Base-by-base conservation (phyloP, 2,329 filamentous ascomycete species). In the Cladophialophora chaetospira region DNA sequence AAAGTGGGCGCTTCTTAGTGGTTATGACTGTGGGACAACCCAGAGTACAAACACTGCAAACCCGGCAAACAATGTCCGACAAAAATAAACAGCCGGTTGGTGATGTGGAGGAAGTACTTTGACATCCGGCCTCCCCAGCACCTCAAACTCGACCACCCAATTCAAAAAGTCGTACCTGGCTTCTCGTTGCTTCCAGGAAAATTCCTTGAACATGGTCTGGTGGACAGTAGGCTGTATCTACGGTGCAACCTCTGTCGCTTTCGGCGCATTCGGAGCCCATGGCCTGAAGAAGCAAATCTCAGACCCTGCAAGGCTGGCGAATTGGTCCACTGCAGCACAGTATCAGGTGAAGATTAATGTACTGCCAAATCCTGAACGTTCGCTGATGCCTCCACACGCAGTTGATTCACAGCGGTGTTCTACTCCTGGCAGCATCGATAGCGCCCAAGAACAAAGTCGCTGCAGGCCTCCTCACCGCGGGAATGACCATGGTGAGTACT, bases 221-320 rank as follows among this genome's bases (percentile, higher is more conserved):
- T 87, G 82, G 81, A 83, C 80, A 36, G 71, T 86, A 50, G 85
- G 83, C 59, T 84, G 82, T 66, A 69, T 87, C 50, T 85, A 80
- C 67, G 85, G 84, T 70, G 85, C 84, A 8, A 73, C 79, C 3
- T 79, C 81, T 67, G 85, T 88, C 46, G 76, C 76, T 11, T 69
- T 87, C 53, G 85, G 85, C 28, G 86, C 86, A 0, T 88, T 88
- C 70, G 86, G 86, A 31, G 84, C 85, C 10, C 86, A 88, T 68
- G 85, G 85, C 9, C 74, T 88, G 36, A 87, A 86, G 73, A 79
- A 79, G 57, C 74, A 75, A 62, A 82, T 87, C 66, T 67, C 78
- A 8, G 84, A 87, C 63, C 84, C 85, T 2, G 70, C 75, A 10
- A 78, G 78, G 58, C 70, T 88, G 36, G 79, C 82, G 4, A 86